phyloP scores from a whole-genome alignment of 169 alveolate species.

The Eimeria sp. region DNA sequence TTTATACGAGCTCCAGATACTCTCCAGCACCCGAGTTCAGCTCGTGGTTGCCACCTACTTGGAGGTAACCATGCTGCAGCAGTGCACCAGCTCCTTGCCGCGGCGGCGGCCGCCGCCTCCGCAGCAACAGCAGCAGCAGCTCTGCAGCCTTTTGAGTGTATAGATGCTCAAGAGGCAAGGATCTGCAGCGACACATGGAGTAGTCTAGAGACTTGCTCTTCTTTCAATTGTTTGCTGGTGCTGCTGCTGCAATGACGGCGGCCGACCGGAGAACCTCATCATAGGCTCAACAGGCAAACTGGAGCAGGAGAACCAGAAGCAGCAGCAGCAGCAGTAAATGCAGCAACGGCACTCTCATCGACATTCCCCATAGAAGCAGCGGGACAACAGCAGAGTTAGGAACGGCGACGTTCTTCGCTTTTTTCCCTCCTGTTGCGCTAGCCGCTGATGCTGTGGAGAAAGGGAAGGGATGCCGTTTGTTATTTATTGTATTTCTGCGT shows the following conservation, averaged over 20 bases:
- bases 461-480: background rate
- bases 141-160: too few relatives aligned
- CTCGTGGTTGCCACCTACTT: background rate
- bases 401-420: too few relatives aligned
- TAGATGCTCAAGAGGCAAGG: too few relatives aligned
- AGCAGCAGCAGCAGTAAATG: background rate
- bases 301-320: background rate
- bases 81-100: background rate
- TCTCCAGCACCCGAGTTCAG: slow-evolving; percentile 24
- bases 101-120: background rate
- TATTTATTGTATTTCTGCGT: background rate
- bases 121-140: slow-evolving; percentile 23
- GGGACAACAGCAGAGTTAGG: too few relatives aligned
- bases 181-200: background rate
- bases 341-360: background rate
- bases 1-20: slow-evolving; percentile 27
- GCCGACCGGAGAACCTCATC: too few relatives aligned
- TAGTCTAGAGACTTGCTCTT: background rate
- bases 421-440: background rate
- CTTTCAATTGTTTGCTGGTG: too few relatives aligned
- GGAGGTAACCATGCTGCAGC: background rate
- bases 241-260: too few relatives aligned
- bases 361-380: too few relatives aligned
- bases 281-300: too few relatives aligned
- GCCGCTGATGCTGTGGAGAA: background rate